Evolutionary conservation across 768 basidiomycete species (phyloP), one percentile per base, ranked within the genome.

Genomic region (Macrolepiota fuliginosa): DNA sequence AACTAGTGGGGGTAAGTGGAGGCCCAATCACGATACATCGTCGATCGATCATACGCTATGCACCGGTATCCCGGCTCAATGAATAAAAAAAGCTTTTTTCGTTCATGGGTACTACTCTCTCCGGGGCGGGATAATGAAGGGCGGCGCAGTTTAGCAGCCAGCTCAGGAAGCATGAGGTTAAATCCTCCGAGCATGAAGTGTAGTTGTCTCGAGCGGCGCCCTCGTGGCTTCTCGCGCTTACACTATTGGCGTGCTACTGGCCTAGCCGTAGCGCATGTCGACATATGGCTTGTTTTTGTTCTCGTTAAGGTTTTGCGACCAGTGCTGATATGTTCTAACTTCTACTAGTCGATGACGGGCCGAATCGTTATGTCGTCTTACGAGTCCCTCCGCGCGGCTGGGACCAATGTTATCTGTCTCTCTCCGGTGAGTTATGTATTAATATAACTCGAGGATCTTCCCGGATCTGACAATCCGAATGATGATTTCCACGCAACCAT

Each of bases 291-390:
- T 24, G 3, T 25, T 40, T 7, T 9, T 17, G 22, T 55, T n/a
- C n/a, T 39, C 29, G 13, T 42, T 7, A 19, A 54, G 22, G 40
- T 54, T 19, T 15, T 24, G 19, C 49, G 22, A 58, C 42, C 32
- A 46, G 37, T 19, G 40, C 29, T 29, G 7, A 40, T 32, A 47
- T 19, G 52, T 45, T 7, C 29, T 7, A 42, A 42, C 40, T 60
- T 61, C 11, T 70, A 86, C 11, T 70, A 86, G 83, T 84, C 83
- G 2, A 81, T 85, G 77, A 83, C 83, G 1, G 85, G 86, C 4
- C 73, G 86, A 59, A 84, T 89, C 54, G 83, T 85, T 22, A 78
- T 86, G 77, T 86, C 86, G 6, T 84, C 84, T 4, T 86, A 85
- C 68, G 84, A 88, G 73, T 81, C 83, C 13, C 70, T 88, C 15